These are phyloP conservation scores for Triangularia verruculosa DNA, from an alignment of 2,329 filamentous ascomycete species.

Conservation along the genomic window DNA sequence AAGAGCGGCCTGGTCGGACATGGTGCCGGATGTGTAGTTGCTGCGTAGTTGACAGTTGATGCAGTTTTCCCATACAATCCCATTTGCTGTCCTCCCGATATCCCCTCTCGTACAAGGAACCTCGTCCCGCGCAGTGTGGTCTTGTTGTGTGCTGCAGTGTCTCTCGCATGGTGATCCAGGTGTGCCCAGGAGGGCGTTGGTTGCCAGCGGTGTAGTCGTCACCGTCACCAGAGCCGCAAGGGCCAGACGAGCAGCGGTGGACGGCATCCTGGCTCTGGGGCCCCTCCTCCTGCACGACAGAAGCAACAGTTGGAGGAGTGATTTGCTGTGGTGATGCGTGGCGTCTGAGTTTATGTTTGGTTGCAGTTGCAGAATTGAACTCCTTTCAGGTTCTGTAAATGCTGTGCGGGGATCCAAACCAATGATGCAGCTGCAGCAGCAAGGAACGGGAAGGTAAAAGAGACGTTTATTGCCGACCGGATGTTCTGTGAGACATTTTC, in stretches of 20 bases:
- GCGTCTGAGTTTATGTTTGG: conserved; percentile 7
- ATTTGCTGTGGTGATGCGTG: not conserved
- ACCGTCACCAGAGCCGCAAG: conserved; percentile 18
- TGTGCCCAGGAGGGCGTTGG: conserved; percentile 41
- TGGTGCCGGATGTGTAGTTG: conserved; percentile 40
- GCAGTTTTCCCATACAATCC: conserved; percentile 51
- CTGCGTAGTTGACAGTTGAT: conserved; percentile 52
- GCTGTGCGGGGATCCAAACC: conserved; percentile 16
- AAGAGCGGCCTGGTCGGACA: conserved; percentile 52
- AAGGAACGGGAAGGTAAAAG: conserved; percentile 20
- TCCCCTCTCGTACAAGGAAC: conserved; percentile 45
- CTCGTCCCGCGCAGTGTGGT: conserved; percentile 44
- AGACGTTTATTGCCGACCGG: conserved; percentile 20
- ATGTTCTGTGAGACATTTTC: conserved; percentile 22
- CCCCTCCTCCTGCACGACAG: not conserved
- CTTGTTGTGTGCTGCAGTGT: conserved; percentile 53
- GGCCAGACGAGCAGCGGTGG: conserved; percentile 10
- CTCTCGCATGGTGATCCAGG: conserved; percentile 48
- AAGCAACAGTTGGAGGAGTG: not conserved
- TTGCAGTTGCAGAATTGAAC: conserved; percentile 5
- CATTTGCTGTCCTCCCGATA: conserved; percentile 39
- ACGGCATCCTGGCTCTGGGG: conserved; percentile 19
- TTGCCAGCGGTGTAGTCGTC: conserved; percentile 20
- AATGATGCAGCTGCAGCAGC: conserved; percentile 14
- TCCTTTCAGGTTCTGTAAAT: not conserved